phyloP scores from a whole-genome alignment of 1,284 basidiomycete genomes.

The Amylostereum areolatum region DNA sequence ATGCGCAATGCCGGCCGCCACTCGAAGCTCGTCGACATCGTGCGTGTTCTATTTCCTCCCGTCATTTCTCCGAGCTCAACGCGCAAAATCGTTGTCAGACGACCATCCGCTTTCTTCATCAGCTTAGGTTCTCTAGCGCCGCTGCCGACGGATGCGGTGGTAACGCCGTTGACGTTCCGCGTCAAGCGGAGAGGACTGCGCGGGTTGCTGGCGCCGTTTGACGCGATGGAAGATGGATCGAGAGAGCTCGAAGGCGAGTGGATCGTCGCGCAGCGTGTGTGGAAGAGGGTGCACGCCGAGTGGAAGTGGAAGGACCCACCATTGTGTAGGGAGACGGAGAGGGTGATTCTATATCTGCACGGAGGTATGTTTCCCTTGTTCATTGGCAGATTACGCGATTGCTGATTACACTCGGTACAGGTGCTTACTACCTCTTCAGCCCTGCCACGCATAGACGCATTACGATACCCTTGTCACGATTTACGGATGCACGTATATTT shows the following conservation, averaged over 20 bases:
- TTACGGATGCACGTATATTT: slow-evolving; percentile 90
- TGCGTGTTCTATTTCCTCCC: slow-evolving; percentile 28
- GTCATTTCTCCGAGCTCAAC: not conserved
- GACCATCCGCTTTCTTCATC: slow-evolving; percentile 76
- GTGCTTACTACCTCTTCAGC: slow-evolving; percentile 92
- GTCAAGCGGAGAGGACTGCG: slow-evolving; percentile 71
- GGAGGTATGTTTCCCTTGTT: slow-evolving; percentile 61
- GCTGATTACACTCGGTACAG: slow-evolving; percentile 26
- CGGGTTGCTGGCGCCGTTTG: slow-evolving; percentile 73
- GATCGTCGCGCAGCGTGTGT: slow-evolving; percentile 90
- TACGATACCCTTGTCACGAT: slow-evolving; percentile 89
- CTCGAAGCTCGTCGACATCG: slow-evolving; percentile 83
- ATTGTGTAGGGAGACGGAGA: slow-evolving; percentile 37
- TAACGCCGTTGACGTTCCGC: slow-evolving; percentile 91
- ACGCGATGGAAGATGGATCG: slow-evolving; percentile 65
- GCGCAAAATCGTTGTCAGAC: slow-evolving; percentile 30
- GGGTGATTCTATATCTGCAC: slow-evolving; percentile 90
- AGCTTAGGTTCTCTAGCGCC: slow-evolving; percentile 80
- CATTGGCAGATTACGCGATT: not conserved
- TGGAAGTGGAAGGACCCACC: slow-evolving; percentile 45
- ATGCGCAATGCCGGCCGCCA: slow-evolving; percentile 85
- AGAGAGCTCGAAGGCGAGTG: slow-evolving; percentile 92
- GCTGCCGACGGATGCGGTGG: slow-evolving; percentile 87
- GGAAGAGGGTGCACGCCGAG: slow-evolving; percentile 84
- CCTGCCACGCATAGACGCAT: slow-evolving; percentile 92